phyloP scores from a whole-genome alignment of 352 stramenopile species.

The Globisporangium solare region DNA sequence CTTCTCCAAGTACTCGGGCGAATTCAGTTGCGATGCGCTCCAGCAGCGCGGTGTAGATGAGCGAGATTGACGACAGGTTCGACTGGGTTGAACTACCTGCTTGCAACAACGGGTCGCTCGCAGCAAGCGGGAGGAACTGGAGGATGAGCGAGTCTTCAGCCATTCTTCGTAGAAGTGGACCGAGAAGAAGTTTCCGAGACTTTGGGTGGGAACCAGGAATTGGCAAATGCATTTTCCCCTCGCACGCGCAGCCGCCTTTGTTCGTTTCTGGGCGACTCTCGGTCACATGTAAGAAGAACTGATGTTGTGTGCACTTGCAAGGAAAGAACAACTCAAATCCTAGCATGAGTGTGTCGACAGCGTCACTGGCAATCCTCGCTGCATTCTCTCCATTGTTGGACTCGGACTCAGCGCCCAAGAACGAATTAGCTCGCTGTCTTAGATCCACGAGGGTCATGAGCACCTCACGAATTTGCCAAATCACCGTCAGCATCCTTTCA shows the following conservation, averaged over 20 bases:
- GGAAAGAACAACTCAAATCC: conserved; percentile 89
- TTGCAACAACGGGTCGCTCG: background rate
- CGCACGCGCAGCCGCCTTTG: background rate
- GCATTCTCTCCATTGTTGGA: conserved; percentile 14
- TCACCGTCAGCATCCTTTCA: background rate
- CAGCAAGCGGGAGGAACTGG: conserved; percentile 29
- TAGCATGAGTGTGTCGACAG: conserved; percentile 60
- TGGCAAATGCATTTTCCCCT: background rate
- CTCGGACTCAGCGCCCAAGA: conserved; percentile 5
- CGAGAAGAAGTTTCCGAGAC: conserved; percentile 39
- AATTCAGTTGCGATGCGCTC: conserved; percentile 9
- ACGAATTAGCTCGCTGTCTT: conserved; percentile 10
- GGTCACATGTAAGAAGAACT: conserved; percentile 51
- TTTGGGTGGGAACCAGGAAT: conserved; percentile 16
- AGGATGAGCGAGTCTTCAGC: conserved; percentile 53
- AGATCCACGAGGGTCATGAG: conserved; percentile 32
- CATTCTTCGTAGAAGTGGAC: conserved; percentile 57
- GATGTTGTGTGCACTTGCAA: conserved; percentile 55
- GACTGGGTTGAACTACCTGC: too few relatives aligned
- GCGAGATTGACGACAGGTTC: conserved; percentile 1
- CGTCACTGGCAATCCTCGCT: conserved; percentile 31
- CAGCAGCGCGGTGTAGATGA: conserved; percentile 11
- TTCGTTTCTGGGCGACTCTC: background rate
- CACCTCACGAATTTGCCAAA: conserved; percentile 20
- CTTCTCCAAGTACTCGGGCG: conserved; percentile 4